These are phyloP conservation scores for Xylaria palmicola DNA, from an alignment of 495 filamentous ascomycete species.

Conservation along the genomic window DNA sequence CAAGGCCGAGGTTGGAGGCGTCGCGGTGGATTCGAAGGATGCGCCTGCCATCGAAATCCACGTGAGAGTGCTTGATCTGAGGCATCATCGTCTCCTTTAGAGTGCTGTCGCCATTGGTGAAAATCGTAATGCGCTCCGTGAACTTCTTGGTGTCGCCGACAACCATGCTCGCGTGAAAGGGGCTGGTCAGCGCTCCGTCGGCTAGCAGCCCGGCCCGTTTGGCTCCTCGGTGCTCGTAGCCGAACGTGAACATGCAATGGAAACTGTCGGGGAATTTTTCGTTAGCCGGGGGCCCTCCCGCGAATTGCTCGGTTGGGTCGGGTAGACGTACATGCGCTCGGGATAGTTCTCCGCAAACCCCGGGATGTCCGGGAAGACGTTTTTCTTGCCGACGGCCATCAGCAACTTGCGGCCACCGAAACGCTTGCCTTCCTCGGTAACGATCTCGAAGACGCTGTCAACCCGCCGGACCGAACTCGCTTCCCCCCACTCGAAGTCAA, in stretches of 20 bases:
- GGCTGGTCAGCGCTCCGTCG: constrained; percentile 17
- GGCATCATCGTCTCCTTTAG: too few relatives aligned
- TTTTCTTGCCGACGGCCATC: constrained; percentile 38
- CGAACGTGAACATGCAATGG: constrained; percentile 50
- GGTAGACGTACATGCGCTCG: constrained; percentile 25
- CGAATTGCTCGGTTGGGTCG: too few relatives aligned
- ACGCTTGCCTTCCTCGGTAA: constrained; percentile 25
- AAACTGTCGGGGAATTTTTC: constrained; percentile 30
- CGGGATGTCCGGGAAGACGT: constrained; percentile 29
- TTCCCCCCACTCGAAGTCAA: background rate
- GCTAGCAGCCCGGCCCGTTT: constrained; percentile 36
- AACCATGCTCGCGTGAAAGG: background rate
- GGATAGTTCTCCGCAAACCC: constrained; percentile 30
- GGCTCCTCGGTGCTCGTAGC: constrained; percentile 41
- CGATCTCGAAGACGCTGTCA: constrained; percentile 31
- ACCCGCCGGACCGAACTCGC: background rate
- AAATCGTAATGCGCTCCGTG: background rate
- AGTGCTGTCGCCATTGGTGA: background rate
- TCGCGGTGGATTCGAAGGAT: too few relatives aligned
- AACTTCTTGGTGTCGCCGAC: background rate
- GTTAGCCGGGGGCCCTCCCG: constrained; percentile 15
- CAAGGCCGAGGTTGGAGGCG: background rate
- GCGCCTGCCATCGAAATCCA: too few relatives aligned
- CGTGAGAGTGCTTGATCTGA: too few relatives aligned
- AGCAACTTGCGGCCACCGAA: constrained; percentile 43